Percentiles rank a stretch among this genome's conserved stretches.
phyloP scores from a whole-genome alignment of 169 alveolate genomes.

The Cystoisospora suis region DNA sequence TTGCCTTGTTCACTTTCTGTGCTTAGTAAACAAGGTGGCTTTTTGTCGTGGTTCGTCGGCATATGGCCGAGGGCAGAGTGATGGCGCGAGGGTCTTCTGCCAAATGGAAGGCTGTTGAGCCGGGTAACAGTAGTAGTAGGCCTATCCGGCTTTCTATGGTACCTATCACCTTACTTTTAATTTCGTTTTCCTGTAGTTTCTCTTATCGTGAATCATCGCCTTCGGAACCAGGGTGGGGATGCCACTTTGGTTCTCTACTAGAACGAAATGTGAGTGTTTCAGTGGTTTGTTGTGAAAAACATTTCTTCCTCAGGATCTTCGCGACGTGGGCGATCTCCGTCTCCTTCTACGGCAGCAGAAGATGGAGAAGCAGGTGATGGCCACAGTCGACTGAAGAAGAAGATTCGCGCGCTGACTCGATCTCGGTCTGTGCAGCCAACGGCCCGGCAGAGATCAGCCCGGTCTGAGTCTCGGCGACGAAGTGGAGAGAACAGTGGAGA shows the following conservation, averaged over 20 bases:
- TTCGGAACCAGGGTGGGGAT: too few species aligned
- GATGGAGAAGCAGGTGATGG: conserved; percentile 39
- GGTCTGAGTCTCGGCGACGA: not conserved
- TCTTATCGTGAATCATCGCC: too few species aligned
- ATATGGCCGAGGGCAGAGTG: too few species aligned
- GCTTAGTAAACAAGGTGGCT: too few species aligned
- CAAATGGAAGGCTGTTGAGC: too few species aligned
- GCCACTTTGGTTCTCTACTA: not conserved
- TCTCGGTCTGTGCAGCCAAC: conserved; percentile 32
- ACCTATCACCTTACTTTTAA: too few species aligned
- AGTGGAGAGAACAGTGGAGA: not conserved
- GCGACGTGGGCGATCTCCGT: conserved; percentile 10
- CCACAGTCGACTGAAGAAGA: not conserved
- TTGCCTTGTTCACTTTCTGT: too few species aligned
- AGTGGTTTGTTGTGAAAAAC: not conserved
- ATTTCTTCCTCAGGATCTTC: not conserved
- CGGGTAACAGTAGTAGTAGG: too few species aligned
- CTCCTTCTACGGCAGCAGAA: not conserved
- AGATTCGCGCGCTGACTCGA: conserved; percentile 14
- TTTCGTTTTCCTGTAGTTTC: too few species aligned
- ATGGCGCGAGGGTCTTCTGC: too few species aligned
- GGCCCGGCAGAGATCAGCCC: conserved; percentile 17
- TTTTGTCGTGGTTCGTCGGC: too few species aligned
- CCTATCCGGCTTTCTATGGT: too few species aligned
- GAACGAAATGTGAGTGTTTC: not conserved